Base-by-base conservation (phyloP, 2,329 filamentous ascomycete species). In the Pezicula neosporulosa region DNA sequence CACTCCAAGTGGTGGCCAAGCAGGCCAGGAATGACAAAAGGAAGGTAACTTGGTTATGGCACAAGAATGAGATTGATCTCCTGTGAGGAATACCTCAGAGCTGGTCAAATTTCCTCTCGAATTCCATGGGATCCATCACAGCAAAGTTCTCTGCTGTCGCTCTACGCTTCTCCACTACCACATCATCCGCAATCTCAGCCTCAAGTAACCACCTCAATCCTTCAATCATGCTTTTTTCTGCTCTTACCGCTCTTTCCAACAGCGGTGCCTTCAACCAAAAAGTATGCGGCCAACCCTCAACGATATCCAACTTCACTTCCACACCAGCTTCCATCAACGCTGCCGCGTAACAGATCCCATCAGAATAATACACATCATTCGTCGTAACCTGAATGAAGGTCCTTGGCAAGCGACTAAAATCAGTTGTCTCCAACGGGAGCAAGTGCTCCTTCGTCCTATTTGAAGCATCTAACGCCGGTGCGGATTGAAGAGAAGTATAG, bases 321-420 rank as follows among this genome's bases (percentile, higher is more conserved):
- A 71, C 66, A 10, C 71, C 72, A 4, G 66, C 68, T 12, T 66
- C 61, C 38, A 61, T 64, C 52, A 80, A 60, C 3, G 67, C 60
- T 60, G 71, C 71, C 4, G 71, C 75, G 58, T 77, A 78, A 55
- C 76, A 79, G 8, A 76, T 55, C 9, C 77, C 76, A 60, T 80
- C 77, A 18, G 73, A 75, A 61, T 78, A 78, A 53, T 78, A 68
- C 38, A 72, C 70, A 55, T 80, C 77, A 48, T 79, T 79, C 8
- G 72, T 75, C 52, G 71, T 73, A 4, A 78, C 63, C 64, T 80
- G 77, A 15, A 79, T 68, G 70, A 72, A 80, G 42, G 73, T 74
- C 51, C 67, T 63, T 5, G 56, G 49, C 39, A 77, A 44, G 12
- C 65, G 59, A 6, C 15, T 63, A 56, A 56, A 37, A 41, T 50